These are phyloP conservation scores for Colletotrichum echinochloae DNA, from an alignment of 2,329 filamentous ascomycete species.

Conservation along the genomic window DNA sequence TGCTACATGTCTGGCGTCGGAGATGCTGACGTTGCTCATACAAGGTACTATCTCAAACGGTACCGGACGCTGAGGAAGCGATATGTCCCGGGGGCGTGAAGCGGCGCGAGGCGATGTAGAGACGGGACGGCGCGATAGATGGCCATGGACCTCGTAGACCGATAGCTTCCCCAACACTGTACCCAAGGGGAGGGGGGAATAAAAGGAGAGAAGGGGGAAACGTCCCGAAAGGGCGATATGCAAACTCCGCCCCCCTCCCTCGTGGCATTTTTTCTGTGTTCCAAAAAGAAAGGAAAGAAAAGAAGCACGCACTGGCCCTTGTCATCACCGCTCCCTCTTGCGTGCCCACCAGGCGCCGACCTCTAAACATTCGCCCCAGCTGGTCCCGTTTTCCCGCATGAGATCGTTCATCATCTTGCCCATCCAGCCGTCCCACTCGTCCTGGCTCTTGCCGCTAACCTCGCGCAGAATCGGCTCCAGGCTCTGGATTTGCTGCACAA, in stretches of 20 bases:
- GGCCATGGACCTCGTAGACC: background rate
- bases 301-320: background rate
- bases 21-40: conserved; percentile 32
- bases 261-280: conserved; percentile 6
- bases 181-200: background rate
- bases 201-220: background rate
- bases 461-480: conserved; percentile 86
- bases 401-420: conserved; percentile 88
- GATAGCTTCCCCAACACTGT: background rate
- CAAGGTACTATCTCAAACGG: conserved; percentile 93
- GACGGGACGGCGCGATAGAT: background rate
- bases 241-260: conserved; percentile 36
- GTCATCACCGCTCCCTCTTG: conserved; percentile 64
- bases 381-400: conserved; percentile 81
- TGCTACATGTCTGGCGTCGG: conserved; percentile 8
- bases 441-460: conserved; percentile 85
- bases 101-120: background rate
- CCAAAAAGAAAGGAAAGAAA: too few species aligned
- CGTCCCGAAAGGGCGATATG: conserved; percentile 2
- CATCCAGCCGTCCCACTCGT: conserved; percentile 94
- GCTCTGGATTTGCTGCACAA: conserved; percentile 86
- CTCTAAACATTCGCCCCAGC: conserved; percentile 86
- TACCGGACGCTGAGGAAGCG: conserved; percentile 87
- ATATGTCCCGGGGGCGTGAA: conserved; percentile 62
- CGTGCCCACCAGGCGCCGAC: conserved; percentile 91